A percentile compares a stretch with the other conserved stretches of the same genome.
phyloP scores from a whole-genome alignment of 2,329 filamentous ascomycete genomes.

The Ilyonectria sp. region DNA sequence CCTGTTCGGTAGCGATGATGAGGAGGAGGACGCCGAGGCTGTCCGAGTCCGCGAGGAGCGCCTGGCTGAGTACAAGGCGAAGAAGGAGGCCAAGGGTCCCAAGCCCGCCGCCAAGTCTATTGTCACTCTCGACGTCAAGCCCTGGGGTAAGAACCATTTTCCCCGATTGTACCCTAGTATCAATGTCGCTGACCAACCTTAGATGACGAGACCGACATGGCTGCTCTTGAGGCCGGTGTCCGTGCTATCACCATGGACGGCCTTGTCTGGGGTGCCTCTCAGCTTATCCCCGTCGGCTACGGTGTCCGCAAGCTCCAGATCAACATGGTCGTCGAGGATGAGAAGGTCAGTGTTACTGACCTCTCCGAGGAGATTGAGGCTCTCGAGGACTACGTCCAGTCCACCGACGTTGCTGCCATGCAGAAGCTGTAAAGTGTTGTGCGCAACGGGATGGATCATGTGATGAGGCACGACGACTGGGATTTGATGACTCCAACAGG shows the following conservation, averaged over 20 bases:
- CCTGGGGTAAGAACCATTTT: constrained; percentile 83
- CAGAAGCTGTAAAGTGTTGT: constrained; percentile 82
- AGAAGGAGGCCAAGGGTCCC: constrained; percentile 92
- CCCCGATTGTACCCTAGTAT: too few relatives aligned
- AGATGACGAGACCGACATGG: constrained; percentile 97
- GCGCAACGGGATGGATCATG: constrained; percentile 43
- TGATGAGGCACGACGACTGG: constrained; percentile 53
- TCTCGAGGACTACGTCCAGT: constrained; percentile 97
- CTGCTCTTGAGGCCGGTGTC: constrained; percentile 83
- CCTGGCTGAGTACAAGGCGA: constrained; percentile 93
- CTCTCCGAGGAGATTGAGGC: constrained; percentile 87
- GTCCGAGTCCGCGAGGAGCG: constrained; percentile 88
- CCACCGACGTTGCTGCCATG: constrained; percentile 91
- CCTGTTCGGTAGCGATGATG: constrained; percentile 93
- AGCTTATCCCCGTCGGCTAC: constrained; percentile 92
- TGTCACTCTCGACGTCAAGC: constrained; percentile 97
- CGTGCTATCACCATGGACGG: constrained; percentile 91
- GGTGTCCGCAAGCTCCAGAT: constrained; percentile 99
- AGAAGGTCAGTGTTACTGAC: constrained; percentile 91
- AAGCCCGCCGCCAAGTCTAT: constrained; percentile 97
- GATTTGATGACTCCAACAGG: constrained; percentile 48
- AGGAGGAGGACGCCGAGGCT: constrained; percentile 94
- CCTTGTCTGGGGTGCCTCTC: constrained; percentile 94
- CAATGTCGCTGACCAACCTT: constrained; percentile 42
- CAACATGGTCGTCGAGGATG: constrained; percentile 97